Base-by-base conservation (phyloP, 129 eudicot species). In the Deinandra increscens region DNA sequence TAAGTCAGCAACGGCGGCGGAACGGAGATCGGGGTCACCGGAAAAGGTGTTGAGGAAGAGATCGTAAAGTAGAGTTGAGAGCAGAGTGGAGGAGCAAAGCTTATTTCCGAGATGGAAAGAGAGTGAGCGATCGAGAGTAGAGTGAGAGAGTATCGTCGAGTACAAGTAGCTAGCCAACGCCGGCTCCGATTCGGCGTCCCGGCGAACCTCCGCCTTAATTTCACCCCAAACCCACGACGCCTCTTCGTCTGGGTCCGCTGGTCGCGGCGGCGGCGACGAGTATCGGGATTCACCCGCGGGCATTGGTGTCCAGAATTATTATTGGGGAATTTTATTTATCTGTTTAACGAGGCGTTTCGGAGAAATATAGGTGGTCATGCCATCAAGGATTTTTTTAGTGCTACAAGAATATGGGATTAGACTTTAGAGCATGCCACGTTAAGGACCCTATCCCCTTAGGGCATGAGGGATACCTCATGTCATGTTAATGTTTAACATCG, bases 141-240 rank as follows among this genome's bases (percentile, higher is more conserved):
- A 81, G 77, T 89, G 98, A 64, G 91, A 82, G 1, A 92, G 80
- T 70, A 92, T 88, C 0, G 98, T 86, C 7, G 91, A 84, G 69
- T 82, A 92, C 1, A 86, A 63, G 78, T 86, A 92, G 45, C 91
- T 84, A 2, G 98, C 95, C 44, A 92, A 80, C 7, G 95, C 91
- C 61, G 98, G 98, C 79, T 92, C 98, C 36, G 86, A 84, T 23
- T 92, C 98, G 1, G 91, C 96, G 62, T 89, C 96, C 0, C 73
- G 79, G 3, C 90, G 84, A 0, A 95, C 90, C 79, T 86, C 98
- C 13, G 87, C 90, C 61, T 86, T 82, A 22, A 92, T 92, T 61
- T 84, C 82, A 4, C 44, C 56, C 96, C 98, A 92, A 26, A 91
- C 74, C 81, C 93, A 78, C 2, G 78, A 44, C 4, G 86, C 89